Base-by-base conservation (phyloP, 176 grass and related monocot genomes). In the Phoenix dactylifera region DNA sequence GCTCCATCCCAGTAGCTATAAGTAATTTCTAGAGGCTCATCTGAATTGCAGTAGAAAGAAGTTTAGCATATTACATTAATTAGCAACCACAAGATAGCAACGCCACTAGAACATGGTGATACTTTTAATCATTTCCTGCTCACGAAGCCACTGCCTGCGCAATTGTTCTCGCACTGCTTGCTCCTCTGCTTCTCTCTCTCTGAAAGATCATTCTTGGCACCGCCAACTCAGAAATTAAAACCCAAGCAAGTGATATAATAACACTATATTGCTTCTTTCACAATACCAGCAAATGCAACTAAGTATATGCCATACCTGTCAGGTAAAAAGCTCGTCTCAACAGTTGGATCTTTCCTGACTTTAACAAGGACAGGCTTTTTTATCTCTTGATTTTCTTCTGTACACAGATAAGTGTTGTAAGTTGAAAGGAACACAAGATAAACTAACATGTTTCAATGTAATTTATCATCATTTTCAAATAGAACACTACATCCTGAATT, bases 1-100 rank as follows among this genome's bases (percentile, higher is more conserved):
- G 93, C 91, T 44, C 93, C 93, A 80, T 98, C 93, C 87, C 93
- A 98, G 58, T 98, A 98, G 83, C 87, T 98, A 60, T 98, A 98
- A 58, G 87, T 98, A 65, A 98, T 98, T 72, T 86, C 54, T 51
- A 92, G 81, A 59, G 93, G 81, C 52, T 98, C 93, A 74, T 86
- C 93, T 98, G 76, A 69, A 72, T 82, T 18, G 50, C n/a, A 15
- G 59, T 44, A 25, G 15, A 72, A 62, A 54, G 10, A 16, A 39
- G 3, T 20, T 72, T 62, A 72, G 59, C 12, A 63, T n/a, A 23
- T 20, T 24, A 16, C 26, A 5, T 19, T 23, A 19, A 15, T 29
- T 39, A 24, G 52, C 7, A 62, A 22, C 23, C 35, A 7, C 14
- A 18, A 7, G 54, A 5, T 5, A 54, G 1, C 29, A 69, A 57